Conservation (phyloP, 163 green algal species). For the Smithsoniella earleae region DNA sequence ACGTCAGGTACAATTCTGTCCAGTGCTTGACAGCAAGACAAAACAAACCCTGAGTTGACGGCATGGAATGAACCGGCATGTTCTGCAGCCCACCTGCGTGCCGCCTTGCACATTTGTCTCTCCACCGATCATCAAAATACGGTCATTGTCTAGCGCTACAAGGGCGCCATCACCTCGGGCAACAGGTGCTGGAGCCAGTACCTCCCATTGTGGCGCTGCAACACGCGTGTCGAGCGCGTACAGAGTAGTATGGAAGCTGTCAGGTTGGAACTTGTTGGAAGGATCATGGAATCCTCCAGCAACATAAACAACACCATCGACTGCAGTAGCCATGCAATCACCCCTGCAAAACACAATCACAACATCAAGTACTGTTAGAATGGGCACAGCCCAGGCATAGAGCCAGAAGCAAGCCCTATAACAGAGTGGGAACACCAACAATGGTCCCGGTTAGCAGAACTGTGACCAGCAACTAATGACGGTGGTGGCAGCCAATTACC, state of each 20-base stretch:
- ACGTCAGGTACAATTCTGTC: too few species aligned
- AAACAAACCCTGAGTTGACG: too few species aligned
- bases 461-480: background rate
- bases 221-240: conserved; percentile 14
- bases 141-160: conserved; percentile 34
- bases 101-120: conserved; percentile 33
- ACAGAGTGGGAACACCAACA: background rate
- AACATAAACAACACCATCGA: conserved; percentile 40
- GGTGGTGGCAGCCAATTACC: background rate
- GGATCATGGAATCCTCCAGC: conserved; percentile 37
- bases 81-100: conserved; percentile 4
- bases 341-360: conserved; percentile 5
- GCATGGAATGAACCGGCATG: too few species aligned
- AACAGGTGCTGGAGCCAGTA: background rate
- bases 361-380: too few species aligned
- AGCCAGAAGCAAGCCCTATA: too few species aligned
- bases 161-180: conserved; percentile 41
- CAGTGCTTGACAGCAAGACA: too few species aligned
- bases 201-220: background rate
- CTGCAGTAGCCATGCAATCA: conserved; percentile 34
- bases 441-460: background rate
- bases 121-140: conserved; percentile 44
- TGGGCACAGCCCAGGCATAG: too few species aligned
- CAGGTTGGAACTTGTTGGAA: background rate
- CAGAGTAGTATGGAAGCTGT: conserved; percentile 12